A percentile compares a stretch with the other conserved stretches of the same genome.
Evolutionary conservation across 176 grass and related monocot species (phyloP).

Genomic region (Oryza coarctata): DNA sequence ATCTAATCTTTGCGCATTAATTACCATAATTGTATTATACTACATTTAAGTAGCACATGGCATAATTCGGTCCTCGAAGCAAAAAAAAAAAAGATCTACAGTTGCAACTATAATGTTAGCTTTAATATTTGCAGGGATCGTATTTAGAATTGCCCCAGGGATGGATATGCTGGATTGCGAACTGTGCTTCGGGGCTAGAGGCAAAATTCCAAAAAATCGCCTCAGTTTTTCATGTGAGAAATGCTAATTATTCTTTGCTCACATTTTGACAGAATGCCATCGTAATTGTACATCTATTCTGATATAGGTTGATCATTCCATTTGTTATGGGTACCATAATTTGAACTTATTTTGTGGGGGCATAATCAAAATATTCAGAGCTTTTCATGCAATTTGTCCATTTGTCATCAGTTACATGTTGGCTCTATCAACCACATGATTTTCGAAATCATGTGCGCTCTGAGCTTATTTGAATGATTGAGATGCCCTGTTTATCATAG

Average conservation of each 20-base stretch:
- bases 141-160: slow-evolving; percentile 16
- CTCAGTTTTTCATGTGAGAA: slow-evolving; percentile 17
- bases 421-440: neutral
- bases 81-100: neutral
- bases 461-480: neutral
- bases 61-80: neutral
- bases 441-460: too few relatives aligned
- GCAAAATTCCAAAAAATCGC: slow-evolving; percentile 7
- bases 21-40: neutral
- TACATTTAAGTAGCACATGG: neutral
- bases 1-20: neutral
- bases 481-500: neutral
- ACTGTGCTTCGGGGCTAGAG: slow-evolving; percentile 1
- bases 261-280: slow-evolving; percentile 38
- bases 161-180: slow-evolving; percentile 14
- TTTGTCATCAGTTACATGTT: neutral
- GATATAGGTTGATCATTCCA: slow-evolving; percentile 32
- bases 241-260: slow-evolving; percentile 42
- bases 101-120: neutral
- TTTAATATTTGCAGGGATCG: slow-evolving; percentile 14
- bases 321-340: slow-evolving; percentile 17
- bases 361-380: slow-evolving; percentile 22
- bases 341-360: slow-evolving; percentile 13
- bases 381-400: slow-evolving; percentile 21
- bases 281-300: slow-evolving; percentile 47